Conservation (phyloP, 2,329 filamentous ascomycete genomes). For the Alternaria dauci region DNA sequence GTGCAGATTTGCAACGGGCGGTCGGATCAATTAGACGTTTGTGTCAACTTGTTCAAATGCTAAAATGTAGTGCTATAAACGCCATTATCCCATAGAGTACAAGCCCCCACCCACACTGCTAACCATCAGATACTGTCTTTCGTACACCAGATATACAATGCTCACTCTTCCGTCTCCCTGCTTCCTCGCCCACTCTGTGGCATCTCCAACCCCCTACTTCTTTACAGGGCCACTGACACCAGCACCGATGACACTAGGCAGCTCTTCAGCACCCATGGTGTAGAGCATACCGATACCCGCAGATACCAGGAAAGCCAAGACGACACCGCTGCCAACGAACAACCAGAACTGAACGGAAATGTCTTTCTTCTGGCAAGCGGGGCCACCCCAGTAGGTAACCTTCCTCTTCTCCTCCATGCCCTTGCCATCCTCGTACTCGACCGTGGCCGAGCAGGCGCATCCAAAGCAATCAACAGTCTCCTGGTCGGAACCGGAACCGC, state of each 20-base stretch:
- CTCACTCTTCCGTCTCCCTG: not conserved
- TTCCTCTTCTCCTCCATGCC: conserved; percentile 59
- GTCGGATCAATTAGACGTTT: not conserved
- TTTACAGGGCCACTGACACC: conserved; percentile 75
- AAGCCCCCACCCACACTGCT: conserved; percentile 28
- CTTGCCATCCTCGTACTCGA: conserved; percentile 57
- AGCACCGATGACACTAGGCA: conserved; percentile 95
- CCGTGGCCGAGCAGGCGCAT: conserved; percentile 75
- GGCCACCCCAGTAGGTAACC: conserved; percentile 81
- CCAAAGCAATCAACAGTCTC: conserved; percentile 70
- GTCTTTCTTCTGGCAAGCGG: conserved; percentile 90
- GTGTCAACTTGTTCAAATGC: conserved; percentile 20
- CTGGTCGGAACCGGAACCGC: conserved; percentile 49
- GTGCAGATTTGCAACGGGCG: not conserved
- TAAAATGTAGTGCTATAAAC: conserved; percentile 46
- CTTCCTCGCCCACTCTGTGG: conserved; percentile 27
- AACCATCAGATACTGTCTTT: conserved; percentile 27
- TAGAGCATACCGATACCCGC: conserved; percentile 81
- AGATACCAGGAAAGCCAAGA: conserved; percentile 71
- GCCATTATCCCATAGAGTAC: conserved; percentile 39
- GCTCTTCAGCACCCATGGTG: conserved; percentile 82
- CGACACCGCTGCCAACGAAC: conserved; percentile 76
- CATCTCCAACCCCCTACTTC: conserved; percentile 47
- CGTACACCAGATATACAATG: conserved; percentile 46
- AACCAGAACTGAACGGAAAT: conserved; percentile 90